Evolutionary conservation across 202 grass and related monocot species (phyloP).

Genomic region (Panicum hallii): DNA sequence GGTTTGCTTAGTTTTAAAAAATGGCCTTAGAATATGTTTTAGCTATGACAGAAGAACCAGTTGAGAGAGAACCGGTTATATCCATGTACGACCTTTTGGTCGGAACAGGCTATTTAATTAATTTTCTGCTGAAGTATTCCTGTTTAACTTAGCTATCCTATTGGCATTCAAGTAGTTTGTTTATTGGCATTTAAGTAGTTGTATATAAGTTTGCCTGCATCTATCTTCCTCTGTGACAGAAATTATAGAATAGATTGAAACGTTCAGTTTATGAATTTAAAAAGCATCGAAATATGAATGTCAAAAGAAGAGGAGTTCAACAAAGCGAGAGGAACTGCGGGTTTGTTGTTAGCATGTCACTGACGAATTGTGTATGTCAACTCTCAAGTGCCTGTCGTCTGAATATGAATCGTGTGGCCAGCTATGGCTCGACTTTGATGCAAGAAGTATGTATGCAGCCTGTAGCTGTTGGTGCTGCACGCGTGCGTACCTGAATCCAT

Average conservation of each 20-base stretch:
- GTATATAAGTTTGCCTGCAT: not conserved
- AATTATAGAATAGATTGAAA: not conserved
- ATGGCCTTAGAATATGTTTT: conserved; percentile 15
- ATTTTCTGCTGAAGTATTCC: not conserved
- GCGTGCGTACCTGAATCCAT: conserved; percentile 77
- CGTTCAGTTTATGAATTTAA: not conserved
- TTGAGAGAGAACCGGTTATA: not conserved
- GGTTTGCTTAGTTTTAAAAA: not conserved
- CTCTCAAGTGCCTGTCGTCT: not conserved
- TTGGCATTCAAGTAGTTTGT: not conserved
- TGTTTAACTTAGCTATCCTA: not conserved
- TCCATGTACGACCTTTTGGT: not conserved
- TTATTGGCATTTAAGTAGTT: not conserved
- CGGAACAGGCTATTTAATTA: not conserved
- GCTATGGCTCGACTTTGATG: not conserved
- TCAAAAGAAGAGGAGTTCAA: not conserved
- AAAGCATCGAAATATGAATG: not conserved
- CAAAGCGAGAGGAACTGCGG: not conserved
- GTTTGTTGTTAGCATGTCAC: not conserved
- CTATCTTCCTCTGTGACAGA: not conserved
- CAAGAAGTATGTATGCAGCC: not conserved
- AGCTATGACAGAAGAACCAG: not conserved
- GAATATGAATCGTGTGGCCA: not conserved
- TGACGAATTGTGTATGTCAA: not conserved
- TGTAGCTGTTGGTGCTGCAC: not conserved